Percentiles rank a stretch among this genome's conserved stretches.
Conservation (phyloP, 306 rosid genomes). For the Rubus idaeus region DNA sequence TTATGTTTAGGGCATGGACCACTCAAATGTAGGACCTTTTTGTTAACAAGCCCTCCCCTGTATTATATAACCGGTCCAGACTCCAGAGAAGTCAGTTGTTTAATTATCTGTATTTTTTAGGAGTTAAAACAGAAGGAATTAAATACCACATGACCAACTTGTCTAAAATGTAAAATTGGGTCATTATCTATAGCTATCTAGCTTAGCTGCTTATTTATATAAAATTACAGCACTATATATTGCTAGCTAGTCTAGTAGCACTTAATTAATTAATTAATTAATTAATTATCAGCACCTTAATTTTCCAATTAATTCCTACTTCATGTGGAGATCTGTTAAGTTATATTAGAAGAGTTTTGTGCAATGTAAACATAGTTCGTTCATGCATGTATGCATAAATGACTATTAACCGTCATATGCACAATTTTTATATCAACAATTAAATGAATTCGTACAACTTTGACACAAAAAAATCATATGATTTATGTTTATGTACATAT, state of each 20-base stretch:
- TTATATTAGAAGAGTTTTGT: not conserved
- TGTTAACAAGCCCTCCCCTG: not conserved
- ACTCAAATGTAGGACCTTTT: constrained; percentile 22
- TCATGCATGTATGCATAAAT: not conserved
- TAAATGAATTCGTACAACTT: not conserved
- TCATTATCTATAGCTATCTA: constrained; percentile 4
- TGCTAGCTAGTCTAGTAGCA: not conserved
- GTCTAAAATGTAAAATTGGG: not conserved
- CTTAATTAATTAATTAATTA: not conserved
- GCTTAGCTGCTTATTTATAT: not conserved
- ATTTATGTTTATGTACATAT: too few species aligned
- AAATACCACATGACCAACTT: constrained; percentile 17
- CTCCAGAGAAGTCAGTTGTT: not conserved
- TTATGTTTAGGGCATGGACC: constrained; percentile 23
- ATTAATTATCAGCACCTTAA: not conserved
- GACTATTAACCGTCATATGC: not conserved
- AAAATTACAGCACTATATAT: constrained; percentile 2
- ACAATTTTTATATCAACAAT: not conserved
- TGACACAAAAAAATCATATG: too few species aligned
- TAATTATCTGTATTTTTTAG: not conserved
- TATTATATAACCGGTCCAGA: not conserved
- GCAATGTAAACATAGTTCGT: too few species aligned
- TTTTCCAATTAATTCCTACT: not conserved
- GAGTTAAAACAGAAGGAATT: constrained; percentile 4
- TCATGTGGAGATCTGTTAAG: not conserved